A percentile compares a stretch with the other conserved stretches of the same genome.
Evolutionary conservation across 2,329 filamentous ascomycete genomes (phyloP).

Genomic region (Trematosphaeria pertusa): DNA sequence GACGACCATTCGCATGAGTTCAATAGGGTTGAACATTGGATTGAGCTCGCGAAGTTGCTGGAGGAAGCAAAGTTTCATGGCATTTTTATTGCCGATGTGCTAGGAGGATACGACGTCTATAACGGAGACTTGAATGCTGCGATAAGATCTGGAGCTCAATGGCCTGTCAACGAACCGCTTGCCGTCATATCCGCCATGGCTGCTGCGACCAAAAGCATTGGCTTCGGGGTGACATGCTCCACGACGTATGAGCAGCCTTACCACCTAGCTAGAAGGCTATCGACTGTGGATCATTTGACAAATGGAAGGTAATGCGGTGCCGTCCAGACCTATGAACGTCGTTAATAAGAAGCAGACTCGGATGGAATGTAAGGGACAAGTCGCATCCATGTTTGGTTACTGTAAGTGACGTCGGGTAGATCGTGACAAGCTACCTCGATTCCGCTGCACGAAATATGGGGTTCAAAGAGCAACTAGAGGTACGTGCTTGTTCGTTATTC

Average conservation of each 20-base stretch:
- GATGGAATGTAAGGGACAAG: slow-evolving; percentile 14
- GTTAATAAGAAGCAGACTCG: slow-evolving; percentile 7
- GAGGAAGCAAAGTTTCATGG: slow-evolving; percentile 50
- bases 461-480: slow-evolving; percentile 62
- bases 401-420: slow-evolving; percentile 44
- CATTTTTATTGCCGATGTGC: slow-evolving; percentile 52
- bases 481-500: slow-evolving; percentile 65
- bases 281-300: slow-evolving; percentile 71
- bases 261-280: slow-evolving; percentile 68
- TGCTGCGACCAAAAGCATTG: slow-evolving; percentile 70
- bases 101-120: slow-evolving; percentile 73
- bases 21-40: slow-evolving; percentile 46
- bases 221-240: slow-evolving; percentile 71
- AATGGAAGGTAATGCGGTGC: slow-evolving; percentile 59
- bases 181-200: slow-evolving; percentile 71
- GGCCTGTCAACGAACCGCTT: slow-evolving; percentile 74
- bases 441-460: slow-evolving; percentile 71
- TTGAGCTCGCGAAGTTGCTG: slow-evolving; percentile 46
- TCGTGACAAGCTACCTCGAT: slow-evolving; percentile 73
- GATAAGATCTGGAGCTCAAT: slow-evolving; percentile 69
- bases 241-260: slow-evolving; percentile 76
- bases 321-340: background rate
- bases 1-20: slow-evolving; percentile 68
- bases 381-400: no score
- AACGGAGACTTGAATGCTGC: slow-evolving; percentile 68